Evolutionary conservation across 345 rosid genomes (phyloP).

Genomic region (Passiflora organensis): DNA sequence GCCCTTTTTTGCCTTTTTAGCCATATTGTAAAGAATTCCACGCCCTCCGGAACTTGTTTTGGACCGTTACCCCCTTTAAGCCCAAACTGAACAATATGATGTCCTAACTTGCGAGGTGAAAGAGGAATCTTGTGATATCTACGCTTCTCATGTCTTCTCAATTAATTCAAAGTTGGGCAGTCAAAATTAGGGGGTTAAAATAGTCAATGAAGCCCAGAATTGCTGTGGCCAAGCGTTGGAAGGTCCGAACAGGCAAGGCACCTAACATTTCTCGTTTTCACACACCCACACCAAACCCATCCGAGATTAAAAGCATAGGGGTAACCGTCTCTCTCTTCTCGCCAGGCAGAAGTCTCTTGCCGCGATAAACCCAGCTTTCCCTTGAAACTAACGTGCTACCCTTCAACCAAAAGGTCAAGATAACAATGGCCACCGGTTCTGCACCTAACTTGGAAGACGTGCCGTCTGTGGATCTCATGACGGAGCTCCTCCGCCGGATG

Average conservation of each 20-base stretch:
- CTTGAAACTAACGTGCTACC: neutral
- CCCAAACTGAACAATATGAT: too few species aligned
- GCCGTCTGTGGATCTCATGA: slow-evolving; percentile 70
- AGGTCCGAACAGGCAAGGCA: slow-evolving; percentile 12
- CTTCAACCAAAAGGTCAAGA: neutral
- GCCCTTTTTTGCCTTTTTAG: too few species aligned
- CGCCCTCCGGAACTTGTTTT: too few species aligned
- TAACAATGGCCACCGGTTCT: slow-evolving; percentile 43
- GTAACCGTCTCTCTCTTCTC: neutral
- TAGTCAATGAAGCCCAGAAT: neutral
- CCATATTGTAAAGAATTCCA: too few species aligned
- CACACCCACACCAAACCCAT: neutral
- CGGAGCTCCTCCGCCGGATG: slow-evolving; percentile 94
- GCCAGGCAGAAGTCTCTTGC: too few species aligned
- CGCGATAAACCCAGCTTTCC: too few species aligned
- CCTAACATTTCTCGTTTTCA: neutral
- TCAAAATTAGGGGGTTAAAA: too few species aligned
- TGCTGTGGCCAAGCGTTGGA: slow-evolving; percentile 24
- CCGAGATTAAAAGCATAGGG: neutral
- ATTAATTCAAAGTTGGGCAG: too few species aligned
- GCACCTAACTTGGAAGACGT: slow-evolving; percentile 69
- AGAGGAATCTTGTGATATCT: too few species aligned
- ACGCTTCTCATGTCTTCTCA: too few species aligned
- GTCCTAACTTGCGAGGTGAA: too few species aligned
- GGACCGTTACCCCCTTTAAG: too few species aligned